Evolutionary conservation across 768 basidiomycete species (phyloP), one percentile per base, ranked within the genome.

Genomic region (Lentinus brumalis): DNA sequence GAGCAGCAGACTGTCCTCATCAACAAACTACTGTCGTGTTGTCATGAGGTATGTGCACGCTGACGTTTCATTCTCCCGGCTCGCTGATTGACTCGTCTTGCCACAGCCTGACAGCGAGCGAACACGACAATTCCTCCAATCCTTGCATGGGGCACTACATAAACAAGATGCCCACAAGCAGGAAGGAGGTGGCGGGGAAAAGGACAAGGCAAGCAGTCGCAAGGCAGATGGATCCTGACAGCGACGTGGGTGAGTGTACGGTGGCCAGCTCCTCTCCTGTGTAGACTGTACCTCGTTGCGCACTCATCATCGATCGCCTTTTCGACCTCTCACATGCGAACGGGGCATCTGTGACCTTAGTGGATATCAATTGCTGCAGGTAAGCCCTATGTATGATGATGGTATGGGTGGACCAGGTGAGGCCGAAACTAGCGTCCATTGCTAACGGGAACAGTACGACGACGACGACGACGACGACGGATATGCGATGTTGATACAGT

Each of bases 21-120:
- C 61, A 91, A 94, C 76, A 92, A 91, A 67, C 79, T 94, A 53
- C 87, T 92, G 66, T 80, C 87, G 26, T 94, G 91, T 68, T 94
- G 91, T 79, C 91, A 91, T 80, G 92, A 93, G 85, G 92, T 92
- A 67, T 72, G 87, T 61, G 35, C 21, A 14, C 50, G 51, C 51
- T 64, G 15, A 52, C 39, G 54, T 26, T 26, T 26, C n/a, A 35
- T 61, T n/a, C 51, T 32, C 30, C 42, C 41, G 40, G 40, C 4
- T 47, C 47, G 57, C 21, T 50, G 45, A 15, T 61, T 52, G 35
- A 35, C 51, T 49, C 31, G 30, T 49, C 41, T 26, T 18, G 16
- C 42, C 32, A 40, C 68, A 94, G 88, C 91, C 92, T 31, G 91
- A 89, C 66, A 86, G 89, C 40, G 92, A 93, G 67, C 84, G 89